Base-by-base conservation (phyloP, 768 basidiomycete species). In the Rubroboletus satanas region DNA sequence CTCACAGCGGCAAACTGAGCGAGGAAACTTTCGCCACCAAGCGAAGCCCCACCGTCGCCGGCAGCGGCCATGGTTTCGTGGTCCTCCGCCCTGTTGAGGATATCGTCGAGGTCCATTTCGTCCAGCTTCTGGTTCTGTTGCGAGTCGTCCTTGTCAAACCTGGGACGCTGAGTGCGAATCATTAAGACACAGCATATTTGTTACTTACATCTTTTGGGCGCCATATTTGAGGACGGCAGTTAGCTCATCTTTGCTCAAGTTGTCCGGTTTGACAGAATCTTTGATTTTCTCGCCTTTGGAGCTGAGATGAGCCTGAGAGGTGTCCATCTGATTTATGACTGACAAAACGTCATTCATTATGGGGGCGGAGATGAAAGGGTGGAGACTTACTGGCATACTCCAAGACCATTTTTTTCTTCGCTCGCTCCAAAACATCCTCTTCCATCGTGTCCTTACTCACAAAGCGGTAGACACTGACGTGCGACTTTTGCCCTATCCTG, bases 271-370 rank as follows among this genome's bases (percentile, higher is more conserved):
- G 57, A 79, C 73, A 21, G 81, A 71, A 48, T 90, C 89, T 66
- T 87, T 90, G 53, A 72, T 63, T 62, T 79, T 78, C 31, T 79
- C 72, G 18, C 81, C 79, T 65, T 93, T 93, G 53, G 89, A 87
- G 67, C 92, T 87, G 50, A 99, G 84, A 73, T 98, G 92, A 41
- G 92, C 91, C 61, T 98, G 97, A 39, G 95, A 94, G 23, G 97
- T 99, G 74, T 99, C 97, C 90, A 98, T 97, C 75, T 98, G 96
- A 74, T 98, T 97, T 78, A 99, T 98, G 76, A 99, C 94, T 97
- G 70, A n/a, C 50, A 39, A 51, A 46, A 51, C 29, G 15, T 45
- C 26, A 49, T 56, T 58, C 51, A 58, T 42, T 45, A 61, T 28
- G 21, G 36, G 31, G 46, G 52, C 23, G 51, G 39, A 57, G 39